Evolutionary conservation across 345 rosid species (phyloP).

Genomic region (Trapa bicornis): DNA sequence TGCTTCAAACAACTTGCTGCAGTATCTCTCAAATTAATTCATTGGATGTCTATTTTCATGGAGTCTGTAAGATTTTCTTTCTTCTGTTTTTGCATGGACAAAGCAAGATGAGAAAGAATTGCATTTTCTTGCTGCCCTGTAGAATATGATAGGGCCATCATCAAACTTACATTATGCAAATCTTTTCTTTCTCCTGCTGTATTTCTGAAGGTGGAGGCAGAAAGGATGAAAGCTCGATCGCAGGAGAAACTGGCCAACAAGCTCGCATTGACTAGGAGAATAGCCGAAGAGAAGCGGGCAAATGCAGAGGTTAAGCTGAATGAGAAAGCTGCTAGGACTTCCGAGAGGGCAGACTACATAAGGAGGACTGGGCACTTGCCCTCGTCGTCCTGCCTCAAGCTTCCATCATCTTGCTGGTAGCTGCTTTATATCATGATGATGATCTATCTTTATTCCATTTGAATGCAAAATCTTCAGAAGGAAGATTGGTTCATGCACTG

Average conservation of each 20-base stretch:
- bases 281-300: conserved; percentile 77
- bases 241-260: conserved; percentile 61
- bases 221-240: conserved; percentile 72
- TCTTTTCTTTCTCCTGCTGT: neutral
- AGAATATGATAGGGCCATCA: too few species aligned
- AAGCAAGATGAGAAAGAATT: too few species aligned
- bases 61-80: too few species aligned
- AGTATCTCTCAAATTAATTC: neutral
- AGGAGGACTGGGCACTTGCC: conserved; percentile 84
- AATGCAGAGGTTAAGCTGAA: conserved; percentile 71
- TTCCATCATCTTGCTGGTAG: conserved; percentile 78
- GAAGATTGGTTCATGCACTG: neutral
- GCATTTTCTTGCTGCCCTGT: neutral
- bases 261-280: conserved; percentile 59
- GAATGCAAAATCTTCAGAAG: neutral
- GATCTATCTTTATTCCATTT: neutral
- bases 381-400: conserved; percentile 52
- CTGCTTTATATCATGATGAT: neutral
- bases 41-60: neutral
- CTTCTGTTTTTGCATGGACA: too few species aligned
- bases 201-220: conserved; percentile 53
- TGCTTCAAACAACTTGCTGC: neutral
- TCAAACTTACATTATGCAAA: neutral
- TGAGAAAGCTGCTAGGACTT: conserved; percentile 65
- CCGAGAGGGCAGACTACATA: conserved; percentile 69